Base-by-base conservation (phyloP, 441 rosid species). In the Pelargonium fulgidum region DNA sequence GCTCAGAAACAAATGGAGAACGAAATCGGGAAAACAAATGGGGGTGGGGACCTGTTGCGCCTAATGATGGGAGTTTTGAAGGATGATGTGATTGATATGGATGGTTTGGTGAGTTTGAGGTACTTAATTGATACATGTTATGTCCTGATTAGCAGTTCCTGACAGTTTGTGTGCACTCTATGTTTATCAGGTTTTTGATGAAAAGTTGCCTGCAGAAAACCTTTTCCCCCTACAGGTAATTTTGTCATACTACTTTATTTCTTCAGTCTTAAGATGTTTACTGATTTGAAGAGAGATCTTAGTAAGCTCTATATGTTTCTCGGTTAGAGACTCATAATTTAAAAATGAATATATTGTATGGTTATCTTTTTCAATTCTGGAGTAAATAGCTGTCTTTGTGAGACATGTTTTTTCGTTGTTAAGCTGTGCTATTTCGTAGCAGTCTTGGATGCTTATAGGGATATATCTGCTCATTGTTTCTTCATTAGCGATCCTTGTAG, bases 1-100 rank as follows among this genome's bases (percentile, higher is more conserved):
- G 96, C 96, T 74, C 93, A 90, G 74, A 94, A 91, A 78, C 96
- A 91, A 78, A 87, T 86, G 94, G 97, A 88, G 79, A 89, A 79
- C 75, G 98, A 90, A 78, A 79, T 73, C 74, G 92, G 89, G 75
- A 83, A 85, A 71, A 73, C 89, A 59, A 88, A 86, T 75, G 94
- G 96, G 70, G 96, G 96, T 24, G 94, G 92, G 73, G 86, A 89
- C 82, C 78, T 94, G 70, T 76, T 94, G 44, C 96, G 90, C 68
- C 62, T 92, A 67, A 87, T 94, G 96, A 87, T 94, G 83, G 96
- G 86, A 77, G 96, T 89, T 80, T 70, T 94, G 79, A 90, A 94
- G 84, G 99, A 92, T 75, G 97, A 90, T 72, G 92, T 80, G 66
- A 86, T 92, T 85, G 96, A 92, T 83, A 86, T 90, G 76, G 97